These are phyloP conservation scores for Breviolum minutum DNA, from an alignment of 73 alveolate genomes.

Conservation along the genomic window DNA sequence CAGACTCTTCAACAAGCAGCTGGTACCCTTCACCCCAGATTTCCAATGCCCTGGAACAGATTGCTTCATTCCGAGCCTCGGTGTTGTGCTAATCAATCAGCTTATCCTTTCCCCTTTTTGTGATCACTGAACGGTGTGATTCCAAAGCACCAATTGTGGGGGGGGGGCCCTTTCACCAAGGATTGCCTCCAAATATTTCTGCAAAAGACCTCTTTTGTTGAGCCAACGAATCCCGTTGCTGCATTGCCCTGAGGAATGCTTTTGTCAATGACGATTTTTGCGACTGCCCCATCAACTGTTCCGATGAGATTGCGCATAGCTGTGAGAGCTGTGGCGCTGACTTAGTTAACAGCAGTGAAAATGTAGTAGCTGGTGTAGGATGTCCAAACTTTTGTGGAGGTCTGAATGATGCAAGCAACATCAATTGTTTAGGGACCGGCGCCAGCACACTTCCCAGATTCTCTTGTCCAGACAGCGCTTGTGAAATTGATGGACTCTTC, in stretches of 20 bases:
- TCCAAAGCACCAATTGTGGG: no score
- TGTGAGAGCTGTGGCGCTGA: conserved; percentile 6
- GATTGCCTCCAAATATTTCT: no score
- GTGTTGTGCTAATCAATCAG: not conserved
- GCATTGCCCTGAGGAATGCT: not conserved
- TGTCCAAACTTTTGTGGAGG: not conserved
- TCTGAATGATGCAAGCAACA: not conserved
- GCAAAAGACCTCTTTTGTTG: no score
- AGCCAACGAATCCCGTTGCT: no score
- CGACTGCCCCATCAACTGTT: not conserved
- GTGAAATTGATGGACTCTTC: not conserved
- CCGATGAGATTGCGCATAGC: not conserved
- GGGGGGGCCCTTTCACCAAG: no score
- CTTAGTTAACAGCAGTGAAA: not conserved
- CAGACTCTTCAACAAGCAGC: conserved; percentile 29
- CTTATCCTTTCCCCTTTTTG: no score
- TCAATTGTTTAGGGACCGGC: conserved; percentile 5
- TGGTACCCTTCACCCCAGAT: not conserved
- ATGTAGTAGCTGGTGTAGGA: not conserved
- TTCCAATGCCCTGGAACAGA: conserved; percentile 13
- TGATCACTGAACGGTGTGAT: no score
- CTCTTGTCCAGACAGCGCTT: not conserved
- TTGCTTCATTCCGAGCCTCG: conserved; percentile 16
- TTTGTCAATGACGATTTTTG: conserved; percentile 6
- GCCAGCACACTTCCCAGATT: not conserved